Evolutionary conservation across 2,329 filamentous ascomycete species (phyloP).

Genomic region (Trichoderma polysporum): DNA sequence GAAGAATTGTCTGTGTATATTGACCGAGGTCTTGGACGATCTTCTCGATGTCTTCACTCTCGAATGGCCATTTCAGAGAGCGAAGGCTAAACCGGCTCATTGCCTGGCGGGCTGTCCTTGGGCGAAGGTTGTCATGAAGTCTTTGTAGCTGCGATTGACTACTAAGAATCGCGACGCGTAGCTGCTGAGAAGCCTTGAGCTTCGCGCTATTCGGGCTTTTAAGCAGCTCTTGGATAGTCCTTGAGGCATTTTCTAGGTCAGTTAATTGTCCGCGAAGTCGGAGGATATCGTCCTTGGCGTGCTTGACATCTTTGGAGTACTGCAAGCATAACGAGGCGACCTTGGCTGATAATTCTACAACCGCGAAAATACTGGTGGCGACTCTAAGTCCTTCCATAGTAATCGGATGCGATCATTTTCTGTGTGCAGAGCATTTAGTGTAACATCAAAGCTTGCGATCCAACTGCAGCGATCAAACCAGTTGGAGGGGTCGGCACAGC

Average conservation of each 20-base stretch:
- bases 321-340: constrained; percentile 35
- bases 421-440: background rate
- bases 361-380: constrained; percentile 38
- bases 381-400: constrained; percentile 34
- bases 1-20: constrained; percentile 30
- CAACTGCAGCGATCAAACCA: background rate
- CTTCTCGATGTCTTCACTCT: constrained; percentile 36
- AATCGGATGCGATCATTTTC: background rate
- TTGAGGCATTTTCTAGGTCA: constrained; percentile 29
- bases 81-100: constrained; percentile 36
- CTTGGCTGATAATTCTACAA: constrained; percentile 40
- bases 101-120: constrained; percentile 16
- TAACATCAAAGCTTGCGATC: background rate
- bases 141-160: constrained; percentile 26
- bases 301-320: constrained; percentile 36
- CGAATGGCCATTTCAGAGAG: constrained; percentile 42
- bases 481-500: constrained; percentile 1
- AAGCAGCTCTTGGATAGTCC: constrained; percentile 30
- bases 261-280: constrained; percentile 33
- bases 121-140: constrained; percentile 29
- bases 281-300: constrained; percentile 34
- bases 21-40: constrained; percentile 30
- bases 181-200: constrained; percentile 30
- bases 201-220: constrained; percentile 28
- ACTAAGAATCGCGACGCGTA: constrained; percentile 26